Evolutionary conservation across 1,139 yeast genomes (phyloP).

Genomic region (Yarrowia galli): DNA sequence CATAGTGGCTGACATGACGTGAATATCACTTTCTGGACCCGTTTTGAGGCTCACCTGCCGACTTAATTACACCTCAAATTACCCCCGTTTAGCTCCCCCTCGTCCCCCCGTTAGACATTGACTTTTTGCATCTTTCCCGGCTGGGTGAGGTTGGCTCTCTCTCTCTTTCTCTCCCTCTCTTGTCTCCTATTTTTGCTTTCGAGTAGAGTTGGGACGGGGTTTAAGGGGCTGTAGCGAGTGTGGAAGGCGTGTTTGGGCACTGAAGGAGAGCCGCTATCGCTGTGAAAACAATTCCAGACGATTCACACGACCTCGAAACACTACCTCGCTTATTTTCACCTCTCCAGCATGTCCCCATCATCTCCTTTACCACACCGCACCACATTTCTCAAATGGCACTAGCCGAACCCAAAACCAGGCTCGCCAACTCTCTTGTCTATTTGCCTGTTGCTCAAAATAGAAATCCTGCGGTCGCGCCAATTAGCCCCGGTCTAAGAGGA

Average conservation of each 20-base stretch:
- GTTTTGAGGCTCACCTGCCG: not conserved
- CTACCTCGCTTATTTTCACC: not conserved
- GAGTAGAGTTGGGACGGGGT: conserved; percentile 28
- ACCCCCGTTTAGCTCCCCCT: conserved; percentile 1
- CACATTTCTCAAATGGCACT: conserved; percentile 1
- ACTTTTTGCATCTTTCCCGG: conserved; percentile 26
- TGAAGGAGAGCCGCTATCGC: not conserved
- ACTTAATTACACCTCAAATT: no score
- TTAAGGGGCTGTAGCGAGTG: not conserved
- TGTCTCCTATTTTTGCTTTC: not conserved
- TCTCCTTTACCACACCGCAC: not conserved
- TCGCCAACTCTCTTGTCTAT: conserved; percentile 6
- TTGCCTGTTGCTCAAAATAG: conserved; percentile 26
- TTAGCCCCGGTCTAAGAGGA: conserved; percentile 6
- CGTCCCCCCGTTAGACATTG: conserved; percentile 5
- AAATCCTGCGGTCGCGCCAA: conserved; percentile 12
- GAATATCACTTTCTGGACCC: not conserved
- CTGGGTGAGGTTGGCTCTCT: not conserved
- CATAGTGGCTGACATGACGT: not conserved
- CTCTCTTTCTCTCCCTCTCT: no score
- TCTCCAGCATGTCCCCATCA: not conserved
- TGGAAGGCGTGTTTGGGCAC: not conserved
- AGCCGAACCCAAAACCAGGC: not conserved
- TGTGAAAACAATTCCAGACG: not conserved
- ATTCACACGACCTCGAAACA: not conserved